phyloP scores from a whole-genome alignment of 257 asterid species.

The Primulina eburnea region DNA sequence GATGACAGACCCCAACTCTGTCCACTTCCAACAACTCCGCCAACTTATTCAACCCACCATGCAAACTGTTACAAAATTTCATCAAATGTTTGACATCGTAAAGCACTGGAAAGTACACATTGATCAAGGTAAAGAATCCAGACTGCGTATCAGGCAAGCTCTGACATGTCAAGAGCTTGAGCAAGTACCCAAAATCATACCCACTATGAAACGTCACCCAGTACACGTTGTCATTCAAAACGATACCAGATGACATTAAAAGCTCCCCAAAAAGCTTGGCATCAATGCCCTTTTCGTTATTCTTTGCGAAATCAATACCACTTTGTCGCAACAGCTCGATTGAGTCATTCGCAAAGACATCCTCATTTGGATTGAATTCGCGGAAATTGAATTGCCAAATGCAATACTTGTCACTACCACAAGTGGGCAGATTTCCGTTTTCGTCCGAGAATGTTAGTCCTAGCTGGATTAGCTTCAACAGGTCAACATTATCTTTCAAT shows the following conservation, averaged over 20 bases:
- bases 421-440: slow-evolving; percentile 38
- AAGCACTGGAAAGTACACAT: slow-evolving; percentile 38
- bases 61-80: slow-evolving; percentile 48
- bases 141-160: slow-evolving; percentile 39
- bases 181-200: slow-evolving; percentile 51
- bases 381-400: slow-evolving; percentile 59
- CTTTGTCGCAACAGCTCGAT: slow-evolving; percentile 42
- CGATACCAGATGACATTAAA: slow-evolving; percentile 52
- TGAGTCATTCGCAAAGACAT: slow-evolving; percentile 42
- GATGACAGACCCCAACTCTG: slow-evolving; percentile 46
- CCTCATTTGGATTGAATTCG: slow-evolving; percentile 44
- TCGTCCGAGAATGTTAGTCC: slow-evolving; percentile 54
- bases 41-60: slow-evolving; percentile 47
- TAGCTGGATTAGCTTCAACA: slow-evolving; percentile 45
- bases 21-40: slow-evolving; percentile 51
- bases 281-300: slow-evolving; percentile 39
- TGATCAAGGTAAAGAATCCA: slow-evolving; percentile 37
- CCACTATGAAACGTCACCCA: slow-evolving; percentile 57
- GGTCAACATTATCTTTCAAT: slow-evolving; percentile 44
- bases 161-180: slow-evolving; percentile 41
- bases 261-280: slow-evolving; percentile 38
- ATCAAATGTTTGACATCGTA: slow-evolving; percentile 49
- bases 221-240: slow-evolving; percentile 35
- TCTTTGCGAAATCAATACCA: slow-evolving; percentile 42
- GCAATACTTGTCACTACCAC: slow-evolving; percentile 34